These are phyloP conservation scores for Camellia lanceoleosa DNA, from an alignment of 148 eudicot genomes.

Conservation along the genomic window DNA sequence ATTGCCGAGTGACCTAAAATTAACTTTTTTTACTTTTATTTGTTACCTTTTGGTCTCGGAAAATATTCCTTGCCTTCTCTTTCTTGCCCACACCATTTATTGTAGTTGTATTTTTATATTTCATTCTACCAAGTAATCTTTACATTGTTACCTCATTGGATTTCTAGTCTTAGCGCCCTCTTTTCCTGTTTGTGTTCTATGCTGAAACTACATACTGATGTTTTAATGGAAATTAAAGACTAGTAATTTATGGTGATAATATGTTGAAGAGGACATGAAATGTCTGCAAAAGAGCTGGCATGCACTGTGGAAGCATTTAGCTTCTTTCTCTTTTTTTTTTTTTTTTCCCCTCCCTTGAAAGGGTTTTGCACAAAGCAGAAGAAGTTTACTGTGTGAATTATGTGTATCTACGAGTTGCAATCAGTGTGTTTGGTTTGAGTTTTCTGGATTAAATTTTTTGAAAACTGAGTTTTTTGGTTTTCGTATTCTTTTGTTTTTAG, in stretches of 20 bases:
- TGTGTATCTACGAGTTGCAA: not conserved
- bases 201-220: not conserved
- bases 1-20: too few relatives aligned
- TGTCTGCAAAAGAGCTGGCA: slow-evolving; percentile 4
- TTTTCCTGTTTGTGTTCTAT: not conserved
- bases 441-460: too few relatives aligned
- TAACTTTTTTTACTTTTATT: too few relatives aligned
- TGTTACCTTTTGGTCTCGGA: slow-evolving; percentile 1
- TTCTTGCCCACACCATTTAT: slow-evolving; percentile 5
- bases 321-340: not conserved
- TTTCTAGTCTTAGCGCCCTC: not conserved
- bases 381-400: not conserved
- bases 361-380: not conserved
- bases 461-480: too few relatives aligned
- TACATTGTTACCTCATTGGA: not conserved
- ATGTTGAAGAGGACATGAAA: not conserved
- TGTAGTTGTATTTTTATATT: not conserved
- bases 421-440: too few relatives aligned
- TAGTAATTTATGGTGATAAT: not conserved
- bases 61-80: not conserved
- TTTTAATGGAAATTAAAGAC: not conserved
- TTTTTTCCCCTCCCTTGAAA: not conserved
- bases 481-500: too few relatives aligned
- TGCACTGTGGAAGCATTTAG: not conserved
- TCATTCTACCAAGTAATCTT: not conserved